A percentile compares a stretch with the other conserved stretches of the same genome.
Conservation (phyloP, 148 eudicot genomes). For the Selenicereus undatus region DNA sequence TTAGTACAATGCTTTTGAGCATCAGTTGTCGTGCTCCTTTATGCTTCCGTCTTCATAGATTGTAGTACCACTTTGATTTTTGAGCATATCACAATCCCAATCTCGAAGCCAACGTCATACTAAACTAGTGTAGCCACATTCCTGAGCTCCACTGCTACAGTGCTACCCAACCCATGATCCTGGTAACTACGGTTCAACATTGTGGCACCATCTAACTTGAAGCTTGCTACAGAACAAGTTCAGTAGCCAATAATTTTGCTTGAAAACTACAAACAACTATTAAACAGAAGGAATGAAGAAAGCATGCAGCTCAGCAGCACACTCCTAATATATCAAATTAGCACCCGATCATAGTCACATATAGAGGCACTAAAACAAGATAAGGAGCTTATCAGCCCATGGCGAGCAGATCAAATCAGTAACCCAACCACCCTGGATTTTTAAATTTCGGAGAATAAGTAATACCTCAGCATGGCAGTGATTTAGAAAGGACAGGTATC, state of each 20-base stretch:
- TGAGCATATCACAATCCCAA: neutral
- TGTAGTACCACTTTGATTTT: neutral
- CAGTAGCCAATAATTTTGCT: neutral
- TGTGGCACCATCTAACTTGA: neutral
- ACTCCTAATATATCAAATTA: neutral
- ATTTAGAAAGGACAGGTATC: neutral
- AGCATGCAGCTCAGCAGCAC: neutral
- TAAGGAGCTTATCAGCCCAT: neutral
- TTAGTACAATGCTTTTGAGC: neutral
- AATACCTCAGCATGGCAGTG: neutral
- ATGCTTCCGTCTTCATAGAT: neutral
- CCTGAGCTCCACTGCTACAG: neutral
- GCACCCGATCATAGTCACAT: neutral
- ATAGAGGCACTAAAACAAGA: neutral
- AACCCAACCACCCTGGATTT: neutral
- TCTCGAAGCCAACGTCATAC: neutral
- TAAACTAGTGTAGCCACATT: neutral
- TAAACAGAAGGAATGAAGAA: neutral
- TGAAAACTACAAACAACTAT: neutral
- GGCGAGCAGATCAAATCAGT: conserved; percentile 2
- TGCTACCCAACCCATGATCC: neutral
- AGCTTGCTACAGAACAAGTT: neutral
- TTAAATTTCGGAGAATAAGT: neutral
- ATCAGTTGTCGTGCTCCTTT: neutral
- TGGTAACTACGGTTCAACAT: neutral